phyloP scores from a whole-genome alignment of 1,139 yeast genomes.

The Saccharomycopsis hybrid region DNA sequence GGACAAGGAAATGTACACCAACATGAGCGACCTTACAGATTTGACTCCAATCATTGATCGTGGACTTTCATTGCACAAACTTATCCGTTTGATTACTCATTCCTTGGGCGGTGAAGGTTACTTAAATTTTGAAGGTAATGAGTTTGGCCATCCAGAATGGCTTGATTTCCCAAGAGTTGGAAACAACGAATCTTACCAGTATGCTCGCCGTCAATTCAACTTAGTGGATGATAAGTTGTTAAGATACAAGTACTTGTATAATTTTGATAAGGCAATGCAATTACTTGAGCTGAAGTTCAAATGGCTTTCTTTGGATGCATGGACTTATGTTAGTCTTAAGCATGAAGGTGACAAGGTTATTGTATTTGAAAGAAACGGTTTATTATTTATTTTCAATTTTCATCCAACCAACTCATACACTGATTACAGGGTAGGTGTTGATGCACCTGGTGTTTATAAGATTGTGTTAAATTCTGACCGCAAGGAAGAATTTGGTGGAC shows the following conservation, averaged over 20 bases:
- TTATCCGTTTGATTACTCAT: conserved; percentile 82
- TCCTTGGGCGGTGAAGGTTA: conserved; percentile 94
- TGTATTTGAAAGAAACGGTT: conserved; percentile 82
- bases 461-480: conserved; percentile 72
- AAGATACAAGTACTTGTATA: conserved; percentile 70
- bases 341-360: conserved; percentile 83
- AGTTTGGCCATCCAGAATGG: conserved; percentile 99
- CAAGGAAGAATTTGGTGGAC: conserved; percentile 70
- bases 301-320: conserved; percentile 64
- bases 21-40: conserved; percentile 75
- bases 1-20: conserved; percentile 98
- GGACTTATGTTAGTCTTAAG: conserved; percentile 83
- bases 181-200: conserved; percentile 81
- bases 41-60: conserved; percentile 77
- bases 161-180: conserved; percentile 92
- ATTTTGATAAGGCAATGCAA: conserved; percentile 83
- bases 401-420: conserved; percentile 78
- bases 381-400: conserved; percentile 81
- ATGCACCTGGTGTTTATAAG: conserved; percentile 67
- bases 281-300: conserved; percentile 60
- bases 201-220: conserved; percentile 92
- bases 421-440: conserved; percentile 87
- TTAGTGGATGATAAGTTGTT: conserved; percentile 72
- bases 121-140: conserved; percentile 94
- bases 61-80: conserved; percentile 83